phyloP scores from a whole-genome alignment of 805 yeast species.

The Lachancea cidri region DNA sequence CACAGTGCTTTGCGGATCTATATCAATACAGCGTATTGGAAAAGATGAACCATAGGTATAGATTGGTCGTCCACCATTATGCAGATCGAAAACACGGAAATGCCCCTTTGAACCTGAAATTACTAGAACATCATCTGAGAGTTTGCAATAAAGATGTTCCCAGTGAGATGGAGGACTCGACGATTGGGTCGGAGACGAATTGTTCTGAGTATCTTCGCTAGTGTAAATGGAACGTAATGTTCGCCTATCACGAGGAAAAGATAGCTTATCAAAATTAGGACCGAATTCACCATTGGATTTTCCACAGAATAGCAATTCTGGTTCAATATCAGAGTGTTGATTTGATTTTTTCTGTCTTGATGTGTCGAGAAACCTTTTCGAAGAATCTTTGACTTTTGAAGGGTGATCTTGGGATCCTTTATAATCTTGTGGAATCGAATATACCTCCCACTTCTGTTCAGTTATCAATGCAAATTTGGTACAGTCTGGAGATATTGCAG shows the following conservation, averaged over 20 bases:
- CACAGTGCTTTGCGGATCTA: constrained; percentile 57
- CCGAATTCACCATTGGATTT: constrained; percentile 68
- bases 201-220: constrained; percentile 2
- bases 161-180: constrained; percentile 33
- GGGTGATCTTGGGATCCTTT: neutral
- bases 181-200: neutral
- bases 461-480: constrained; percentile 60
- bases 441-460: constrained; percentile 72
- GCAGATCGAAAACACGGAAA: constrained; percentile 58
- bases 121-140: constrained; percentile 54
- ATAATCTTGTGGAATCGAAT: constrained; percentile 37
- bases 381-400: neutral
- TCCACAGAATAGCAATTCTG: constrained; percentile 62
- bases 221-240: constrained; percentile 10
- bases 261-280: constrained; percentile 37
- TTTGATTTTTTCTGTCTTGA: constrained; percentile 35
- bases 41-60: constrained; percentile 66
- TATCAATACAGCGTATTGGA: constrained; percentile 73
- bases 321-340: constrained; percentile 33
- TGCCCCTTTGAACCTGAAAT: constrained; percentile 70
- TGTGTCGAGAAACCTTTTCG: neutral
- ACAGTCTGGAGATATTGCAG: constrained; percentile 61
- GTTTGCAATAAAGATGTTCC: constrained; percentile 56
- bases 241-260: constrained; percentile 17
- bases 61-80: constrained; percentile 52